These are phyloP conservation scores for Ceratocystis albifundus DNA, from an alignment of 2,329 filamentous ascomycete species.

Conservation along the genomic window DNA sequence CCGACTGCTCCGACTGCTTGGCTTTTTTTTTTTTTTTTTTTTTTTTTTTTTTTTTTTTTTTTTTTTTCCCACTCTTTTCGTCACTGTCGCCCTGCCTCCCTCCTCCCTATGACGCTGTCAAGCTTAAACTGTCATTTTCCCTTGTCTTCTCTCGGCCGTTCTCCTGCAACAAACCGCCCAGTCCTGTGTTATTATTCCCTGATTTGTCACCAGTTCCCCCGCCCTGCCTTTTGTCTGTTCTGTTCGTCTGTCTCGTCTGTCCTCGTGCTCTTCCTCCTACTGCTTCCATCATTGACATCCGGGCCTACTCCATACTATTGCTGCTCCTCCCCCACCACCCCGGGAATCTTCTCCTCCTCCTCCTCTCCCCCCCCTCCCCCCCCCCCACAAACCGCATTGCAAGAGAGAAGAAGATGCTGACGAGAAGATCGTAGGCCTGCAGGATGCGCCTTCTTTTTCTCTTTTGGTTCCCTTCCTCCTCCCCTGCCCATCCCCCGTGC, in stretches of 20 bases:
- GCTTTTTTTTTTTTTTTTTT: not conserved
- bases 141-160: not conserved
- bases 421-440: not conserved
- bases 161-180: not conserved
- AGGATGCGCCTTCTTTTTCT: not conserved
- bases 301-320: slow-evolving; percentile 10
- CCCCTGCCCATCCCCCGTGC: not conserved
- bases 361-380: too few species aligned
- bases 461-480: not conserved
- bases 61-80: too few species aligned
- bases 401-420: not conserved
- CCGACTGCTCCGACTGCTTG: too few species aligned
- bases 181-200: not conserved
- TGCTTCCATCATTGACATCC: slow-evolving; percentile 1
- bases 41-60: not conserved
- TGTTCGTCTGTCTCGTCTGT: not conserved
- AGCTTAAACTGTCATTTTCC: not conserved
- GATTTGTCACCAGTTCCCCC: not conserved
- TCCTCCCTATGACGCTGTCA: not conserved
- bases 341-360: too few species aligned
- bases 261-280: not conserved
- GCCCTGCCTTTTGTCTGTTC: not conserved
- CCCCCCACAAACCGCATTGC: not conserved
- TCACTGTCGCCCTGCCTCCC: not conserved
- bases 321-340: slow-evolving; percentile 9